Conservation (phyloP, 441 rosid species). For the Macaranga tanarius region DNA sequence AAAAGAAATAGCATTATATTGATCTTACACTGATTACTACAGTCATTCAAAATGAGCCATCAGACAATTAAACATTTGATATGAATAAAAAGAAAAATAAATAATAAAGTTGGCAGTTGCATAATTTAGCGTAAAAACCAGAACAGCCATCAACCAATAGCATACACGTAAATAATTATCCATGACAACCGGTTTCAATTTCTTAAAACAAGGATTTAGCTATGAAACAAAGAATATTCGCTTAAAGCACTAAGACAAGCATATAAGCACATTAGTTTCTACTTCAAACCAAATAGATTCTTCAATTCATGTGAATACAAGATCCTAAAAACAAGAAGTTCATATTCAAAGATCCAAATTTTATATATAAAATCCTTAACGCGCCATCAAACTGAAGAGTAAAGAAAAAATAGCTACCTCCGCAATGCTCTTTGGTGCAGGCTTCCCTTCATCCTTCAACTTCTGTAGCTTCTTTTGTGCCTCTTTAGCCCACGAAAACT, state of each 20-base stretch:
- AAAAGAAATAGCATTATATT: not conserved
- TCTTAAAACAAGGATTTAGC: no score
- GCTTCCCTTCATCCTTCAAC: constrained; percentile 80
- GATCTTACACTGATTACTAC: not conserved
- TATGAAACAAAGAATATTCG: no score
- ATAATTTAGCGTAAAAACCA: not conserved
- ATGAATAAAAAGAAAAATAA: not conserved
- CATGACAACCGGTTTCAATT: no score
- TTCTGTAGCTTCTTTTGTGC: constrained; percentile 65
- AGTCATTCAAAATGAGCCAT: not conserved
- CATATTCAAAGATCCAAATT: no score
- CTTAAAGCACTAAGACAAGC: no score
- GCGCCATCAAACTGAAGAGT: not conserved
- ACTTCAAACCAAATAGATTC: no score
- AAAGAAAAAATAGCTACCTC: constrained; percentile 49
- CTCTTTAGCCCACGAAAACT: constrained; percentile 85
- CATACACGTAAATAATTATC: no score
- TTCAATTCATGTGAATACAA: no score
- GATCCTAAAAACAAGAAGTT: no score
- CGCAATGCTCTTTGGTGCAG: constrained; percentile 70
- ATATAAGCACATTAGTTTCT: no score
- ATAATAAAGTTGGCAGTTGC: not conserved
- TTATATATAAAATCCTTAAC: no score
- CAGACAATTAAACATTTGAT: constrained; percentile 1
- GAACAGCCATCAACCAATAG: not conserved